Evolutionary conservation across 2,329 filamentous ascomycete genomes (phyloP).

Genomic region (Lasiodiplodia gonubiensis): DNA sequence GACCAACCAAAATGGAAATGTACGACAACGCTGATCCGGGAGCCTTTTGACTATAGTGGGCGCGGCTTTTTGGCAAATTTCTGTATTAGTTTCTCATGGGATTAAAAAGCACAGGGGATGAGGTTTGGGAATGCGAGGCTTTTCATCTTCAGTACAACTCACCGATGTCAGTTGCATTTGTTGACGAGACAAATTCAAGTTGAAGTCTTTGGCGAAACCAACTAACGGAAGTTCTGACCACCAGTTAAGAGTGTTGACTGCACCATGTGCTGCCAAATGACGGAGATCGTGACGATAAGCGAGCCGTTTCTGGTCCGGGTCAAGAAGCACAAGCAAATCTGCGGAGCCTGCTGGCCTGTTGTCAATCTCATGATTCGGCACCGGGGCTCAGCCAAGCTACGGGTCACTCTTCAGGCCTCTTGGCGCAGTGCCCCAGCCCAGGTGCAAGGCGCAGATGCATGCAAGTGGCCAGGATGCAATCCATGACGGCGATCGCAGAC

Average conservation of each 20-base stretch:
- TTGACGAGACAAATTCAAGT: neutral
- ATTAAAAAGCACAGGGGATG: constrained; percentile 15
- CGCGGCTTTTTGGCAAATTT: constrained; percentile 24
- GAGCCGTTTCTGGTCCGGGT: neutral
- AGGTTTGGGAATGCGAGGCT: constrained; percentile 8
- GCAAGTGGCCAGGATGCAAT: neutral
- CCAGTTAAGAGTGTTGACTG: too few relatives aligned
- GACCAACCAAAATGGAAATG: constrained; percentile 5
- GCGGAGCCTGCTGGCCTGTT: neutral
- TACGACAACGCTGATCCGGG: constrained; percentile 25
- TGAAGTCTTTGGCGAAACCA: neutral
- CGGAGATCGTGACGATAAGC: neutral
- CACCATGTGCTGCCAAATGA: neutral
- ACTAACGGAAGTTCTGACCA: too few relatives aligned
- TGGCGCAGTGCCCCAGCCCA: neutral
- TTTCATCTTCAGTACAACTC: neutral
- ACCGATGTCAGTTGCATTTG: neutral
- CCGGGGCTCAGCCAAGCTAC: neutral
- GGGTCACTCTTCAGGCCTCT: neutral
- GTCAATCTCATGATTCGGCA: neutral
- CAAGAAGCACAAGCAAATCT: neutral
- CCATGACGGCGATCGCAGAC: constrained; percentile 9
- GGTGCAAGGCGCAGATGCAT: constrained; percentile 4
- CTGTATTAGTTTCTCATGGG: constrained; percentile 23
- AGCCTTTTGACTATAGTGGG: constrained; percentile 25